A percentile compares a stretch with the other conserved stretches of the same genome.
Conservation (phyloP, 208 protist genomes). For the Balamuthia mandrillaris region DNA sequence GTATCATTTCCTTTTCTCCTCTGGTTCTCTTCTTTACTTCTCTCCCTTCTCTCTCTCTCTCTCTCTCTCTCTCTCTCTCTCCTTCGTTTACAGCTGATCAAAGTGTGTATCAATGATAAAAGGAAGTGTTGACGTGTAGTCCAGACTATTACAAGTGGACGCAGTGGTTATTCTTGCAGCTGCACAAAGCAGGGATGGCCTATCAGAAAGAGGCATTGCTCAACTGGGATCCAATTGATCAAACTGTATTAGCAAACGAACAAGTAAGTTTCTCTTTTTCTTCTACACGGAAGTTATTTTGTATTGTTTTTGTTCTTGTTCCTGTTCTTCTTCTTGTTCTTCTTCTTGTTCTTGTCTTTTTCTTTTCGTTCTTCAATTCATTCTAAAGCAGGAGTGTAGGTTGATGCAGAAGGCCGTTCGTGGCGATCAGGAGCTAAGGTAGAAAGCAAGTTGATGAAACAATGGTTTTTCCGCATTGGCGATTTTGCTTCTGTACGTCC, state of each 20-base stretch:
- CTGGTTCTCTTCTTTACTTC: background rate
- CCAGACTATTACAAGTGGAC: constrained; percentile 79
- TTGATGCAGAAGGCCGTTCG: constrained; percentile 70
- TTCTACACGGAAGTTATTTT: background rate
- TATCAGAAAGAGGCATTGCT: constrained; percentile 63
- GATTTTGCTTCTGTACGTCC: constrained; percentile 63
- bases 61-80: constrained; percentile 14
- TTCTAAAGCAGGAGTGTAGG: too few relatives aligned
- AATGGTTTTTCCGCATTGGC: constrained; percentile 81
- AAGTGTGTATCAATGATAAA: too few relatives aligned
- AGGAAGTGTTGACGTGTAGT: constrained; percentile 72
- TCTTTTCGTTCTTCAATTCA: too few relatives aligned
- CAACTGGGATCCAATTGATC: constrained; percentile 77
- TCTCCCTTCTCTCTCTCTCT: constrained; percentile 35
- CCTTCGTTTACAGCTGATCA: background rate
- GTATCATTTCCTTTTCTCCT: constrained; percentile 11
- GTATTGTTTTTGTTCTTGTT: background rate
- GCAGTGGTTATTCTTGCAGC: constrained; percentile 77
- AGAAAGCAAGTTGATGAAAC: constrained; percentile 63
- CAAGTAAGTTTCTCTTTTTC: constrained; percentile 51
- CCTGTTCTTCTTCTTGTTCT: background rate
- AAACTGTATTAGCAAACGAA: constrained; percentile 82
- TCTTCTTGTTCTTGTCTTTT: too few relatives aligned
- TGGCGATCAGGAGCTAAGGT: constrained; percentile 79
- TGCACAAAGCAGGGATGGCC: constrained; percentile 67